phyloP scores from a whole-genome alignment of 306 rosid genomes.

The Sicyos baderoa region DNA sequence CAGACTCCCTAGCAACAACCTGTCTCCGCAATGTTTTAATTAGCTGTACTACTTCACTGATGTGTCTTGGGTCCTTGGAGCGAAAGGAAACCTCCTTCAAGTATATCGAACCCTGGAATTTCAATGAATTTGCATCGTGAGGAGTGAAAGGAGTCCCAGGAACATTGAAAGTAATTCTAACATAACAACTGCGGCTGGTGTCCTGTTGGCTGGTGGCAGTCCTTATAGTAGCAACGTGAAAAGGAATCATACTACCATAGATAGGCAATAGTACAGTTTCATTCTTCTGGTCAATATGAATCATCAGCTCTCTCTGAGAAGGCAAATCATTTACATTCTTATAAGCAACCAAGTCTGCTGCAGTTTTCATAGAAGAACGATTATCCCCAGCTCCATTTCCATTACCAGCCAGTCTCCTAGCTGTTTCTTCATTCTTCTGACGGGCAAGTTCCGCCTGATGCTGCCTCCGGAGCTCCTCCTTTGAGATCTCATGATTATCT shows the following conservation, averaged over 20 bases:
- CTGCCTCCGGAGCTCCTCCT: constrained; percentile 90
- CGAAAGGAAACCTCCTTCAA: constrained; percentile 90
- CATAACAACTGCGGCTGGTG: constrained; percentile 36
- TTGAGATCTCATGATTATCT: constrained; percentile 81
- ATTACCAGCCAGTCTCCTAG: constrained; percentile 86
- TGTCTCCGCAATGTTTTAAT: constrained; percentile 77
- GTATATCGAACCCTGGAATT: constrained; percentile 66
- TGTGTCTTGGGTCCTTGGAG: constrained; percentile 85
- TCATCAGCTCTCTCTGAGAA: constrained; percentile 72
- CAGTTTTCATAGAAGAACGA: constrained; percentile 45
- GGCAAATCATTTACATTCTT: constrained; percentile 77
- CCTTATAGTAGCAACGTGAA: constrained; percentile 79
- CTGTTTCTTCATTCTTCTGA: constrained; percentile 95
- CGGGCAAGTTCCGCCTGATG: constrained; percentile 99
- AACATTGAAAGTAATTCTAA: constrained; percentile 73
- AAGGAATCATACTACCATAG: constrained; percentile 89
- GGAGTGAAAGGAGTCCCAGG: constrained; percentile 91
- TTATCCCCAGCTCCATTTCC: constrained; percentile 49
- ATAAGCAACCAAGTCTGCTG: constrained; percentile 68
- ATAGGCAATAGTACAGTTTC: constrained; percentile 83
- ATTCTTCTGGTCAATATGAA: constrained; percentile 81
- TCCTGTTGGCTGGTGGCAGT: constrained; percentile 76
- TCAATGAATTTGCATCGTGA: constrained; percentile 61
- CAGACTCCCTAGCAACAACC: constrained; percentile 87
- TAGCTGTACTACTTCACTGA: constrained; percentile 72